Conservation (phyloP, 371 early-diverging fungal genomes). For the Mucor mucedo region DNA sequence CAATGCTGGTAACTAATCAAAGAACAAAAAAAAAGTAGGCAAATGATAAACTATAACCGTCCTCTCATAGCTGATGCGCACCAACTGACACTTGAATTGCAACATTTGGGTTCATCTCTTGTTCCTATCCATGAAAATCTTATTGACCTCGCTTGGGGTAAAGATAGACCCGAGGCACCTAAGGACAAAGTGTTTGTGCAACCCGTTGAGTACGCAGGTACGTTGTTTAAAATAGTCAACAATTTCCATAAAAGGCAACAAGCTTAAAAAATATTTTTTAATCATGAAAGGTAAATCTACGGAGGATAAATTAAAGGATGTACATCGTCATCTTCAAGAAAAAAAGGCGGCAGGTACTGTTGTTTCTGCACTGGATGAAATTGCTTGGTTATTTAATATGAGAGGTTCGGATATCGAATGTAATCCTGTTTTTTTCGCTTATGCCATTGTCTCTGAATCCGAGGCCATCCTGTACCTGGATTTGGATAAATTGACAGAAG, state of each 20-base stretch:
- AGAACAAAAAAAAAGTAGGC: background rate
- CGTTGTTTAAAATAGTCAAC: conserved; percentile 13
- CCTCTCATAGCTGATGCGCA: conserved; percentile 60
- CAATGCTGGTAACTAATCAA: conserved; percentile 58
- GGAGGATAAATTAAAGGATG: conserved; percentile 63
- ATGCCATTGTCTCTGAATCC: conserved; percentile 77
- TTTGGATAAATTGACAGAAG: conserved; percentile 69
- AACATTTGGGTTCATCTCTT: conserved; percentile 56
- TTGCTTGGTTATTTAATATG: conserved; percentile 97
- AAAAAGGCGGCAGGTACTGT: conserved; percentile 76
- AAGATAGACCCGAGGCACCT: conserved; percentile 72
- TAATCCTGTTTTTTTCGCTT: conserved; percentile 99
- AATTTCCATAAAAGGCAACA: conserved; percentile 7
- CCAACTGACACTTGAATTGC: conserved; percentile 60
- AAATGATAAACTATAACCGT: no score
- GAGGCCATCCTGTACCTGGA: conserved; percentile 84
- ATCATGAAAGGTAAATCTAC: conserved; percentile 40
- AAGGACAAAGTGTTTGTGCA: conserved; percentile 69
- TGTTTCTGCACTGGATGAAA: conserved; percentile 90
- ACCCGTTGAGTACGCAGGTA: conserved; percentile 76
- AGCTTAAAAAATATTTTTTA: no score
- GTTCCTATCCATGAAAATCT: conserved; percentile 71
- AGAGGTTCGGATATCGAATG: conserved; percentile 97
- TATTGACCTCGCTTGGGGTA: conserved; percentile 86
- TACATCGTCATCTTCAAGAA: conserved; percentile 65